phyloP scores from a whole-genome alignment of 2,329 filamentous ascomycete species.

The Colletotrichum somersetense region DNA sequence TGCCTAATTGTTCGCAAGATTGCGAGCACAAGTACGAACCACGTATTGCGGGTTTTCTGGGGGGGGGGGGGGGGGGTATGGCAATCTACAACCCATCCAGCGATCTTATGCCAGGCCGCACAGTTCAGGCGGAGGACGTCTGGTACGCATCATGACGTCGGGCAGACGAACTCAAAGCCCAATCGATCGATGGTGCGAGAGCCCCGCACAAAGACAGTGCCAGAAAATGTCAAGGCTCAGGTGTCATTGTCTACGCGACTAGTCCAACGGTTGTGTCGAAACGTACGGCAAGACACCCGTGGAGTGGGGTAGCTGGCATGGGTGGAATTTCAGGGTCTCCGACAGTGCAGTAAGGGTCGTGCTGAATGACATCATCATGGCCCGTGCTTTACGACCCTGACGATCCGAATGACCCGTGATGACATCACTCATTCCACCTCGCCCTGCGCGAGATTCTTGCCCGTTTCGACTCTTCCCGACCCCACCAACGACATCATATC shows the following conservation, averaged over 20 bases:
- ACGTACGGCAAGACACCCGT: not conserved
- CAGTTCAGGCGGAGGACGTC: not conserved
- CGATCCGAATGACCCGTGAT: constrained; percentile 28
- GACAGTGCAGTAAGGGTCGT: constrained; percentile 36
- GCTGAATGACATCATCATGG: constrained; percentile 32
- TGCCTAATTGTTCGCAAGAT: not conserved
- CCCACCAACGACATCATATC: constrained; percentile 32
- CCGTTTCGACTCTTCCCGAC: not conserved
- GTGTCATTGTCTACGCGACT: not conserved
- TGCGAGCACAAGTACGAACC: not conserved
- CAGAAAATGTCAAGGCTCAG: not conserved
- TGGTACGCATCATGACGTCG: not conserved
- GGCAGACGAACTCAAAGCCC: not conserved
- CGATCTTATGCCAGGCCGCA: not conserved
- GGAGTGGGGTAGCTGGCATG: not conserved
- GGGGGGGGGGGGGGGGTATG: no score
- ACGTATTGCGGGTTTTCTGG: not conserved
- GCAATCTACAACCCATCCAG: not conserved
- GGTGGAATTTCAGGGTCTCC: constrained; percentile 37
- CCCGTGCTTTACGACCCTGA: constrained; percentile 37
- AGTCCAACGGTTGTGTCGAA: not conserved
- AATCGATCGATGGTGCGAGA: not conserved
- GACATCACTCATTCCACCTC: constrained; percentile 25
- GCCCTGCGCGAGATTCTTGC: not conserved
- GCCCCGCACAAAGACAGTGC: not conserved